Conservation (phyloP, 169 alveolate species). For the Perkinsus marinus region DNA sequence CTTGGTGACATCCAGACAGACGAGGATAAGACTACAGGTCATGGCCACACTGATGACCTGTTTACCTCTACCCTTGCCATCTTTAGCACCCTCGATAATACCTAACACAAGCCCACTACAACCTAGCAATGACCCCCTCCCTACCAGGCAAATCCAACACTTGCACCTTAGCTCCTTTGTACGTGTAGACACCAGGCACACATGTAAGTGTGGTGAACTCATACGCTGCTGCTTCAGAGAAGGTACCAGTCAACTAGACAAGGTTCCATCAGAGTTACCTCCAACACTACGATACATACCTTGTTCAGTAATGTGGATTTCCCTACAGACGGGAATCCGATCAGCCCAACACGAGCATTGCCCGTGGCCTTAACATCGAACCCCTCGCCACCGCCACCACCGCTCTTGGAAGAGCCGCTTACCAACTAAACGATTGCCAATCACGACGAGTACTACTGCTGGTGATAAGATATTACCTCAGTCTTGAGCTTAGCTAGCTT, state of each 20-base stretch:
- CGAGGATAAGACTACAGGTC: constrained; percentile 78
- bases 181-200: constrained; percentile 88
- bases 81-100: constrained; percentile 87
- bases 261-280: background rate
- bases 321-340: constrained; percentile 99
- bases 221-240: constrained; percentile 93
- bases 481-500: constrained; percentile 83
- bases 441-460: no score
- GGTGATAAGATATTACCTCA: constrained; percentile 51
- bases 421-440: constrained; percentile 25
- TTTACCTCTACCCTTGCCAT: constrained; percentile 95
- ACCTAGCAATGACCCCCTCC: constrained; percentile 22
- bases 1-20: constrained; percentile 81
- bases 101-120: background rate
- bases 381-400: constrained; percentile 78
- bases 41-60: constrained; percentile 92
- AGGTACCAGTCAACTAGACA: constrained; percentile 54
- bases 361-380: constrained; percentile 90
- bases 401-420: constrained; percentile 38
- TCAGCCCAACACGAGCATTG: constrained; percentile 96
- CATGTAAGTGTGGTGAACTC: constrained; percentile 98
- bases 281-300: constrained; percentile 13
- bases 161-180: constrained; percentile 83
- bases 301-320: constrained; percentile 87
- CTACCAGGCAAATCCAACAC: constrained; percentile 93